Percentiles rank a stretch among this genome's conserved stretches.
These are phyloP conservation scores for Solanum lycopersicoides DNA, from an alignment of 257 asterid genomes.

Conservation along the genomic window DNA sequence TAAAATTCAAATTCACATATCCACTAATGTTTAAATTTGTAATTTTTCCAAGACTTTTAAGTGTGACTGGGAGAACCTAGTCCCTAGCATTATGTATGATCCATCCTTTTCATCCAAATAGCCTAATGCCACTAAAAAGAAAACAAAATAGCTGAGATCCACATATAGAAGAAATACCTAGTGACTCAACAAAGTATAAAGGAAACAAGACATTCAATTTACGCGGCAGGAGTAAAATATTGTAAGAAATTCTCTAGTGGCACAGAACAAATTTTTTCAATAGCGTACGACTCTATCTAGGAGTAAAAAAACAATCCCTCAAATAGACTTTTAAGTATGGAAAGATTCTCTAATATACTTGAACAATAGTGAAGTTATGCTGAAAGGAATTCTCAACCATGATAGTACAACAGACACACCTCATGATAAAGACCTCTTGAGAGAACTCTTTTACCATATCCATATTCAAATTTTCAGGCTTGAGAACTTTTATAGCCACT, in stretches of 20 bases:
- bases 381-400: background rate
- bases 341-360: background rate
- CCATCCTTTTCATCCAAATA: background rate
- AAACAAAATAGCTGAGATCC: background rate
- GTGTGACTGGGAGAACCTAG: background rate
- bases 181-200: background rate
- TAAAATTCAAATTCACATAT: background rate
- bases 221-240: background rate
- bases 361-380: background rate
- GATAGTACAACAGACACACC: conserved; percentile 17
- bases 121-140: background rate
- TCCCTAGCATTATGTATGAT: background rate
- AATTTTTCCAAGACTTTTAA: background rate
- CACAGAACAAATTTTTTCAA: background rate
- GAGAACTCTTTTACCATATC: conserved; percentile 38
- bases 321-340: background rate
- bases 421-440: conserved; percentile 40
- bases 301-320: background rate
- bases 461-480: conserved; percentile 23
- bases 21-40: background rate
- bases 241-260: background rate
- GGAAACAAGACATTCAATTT: background rate
- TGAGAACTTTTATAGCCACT: conserved; percentile 44
- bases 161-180: background rate
- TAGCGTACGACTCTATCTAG: background rate